Evolutionary conservation across 2,329 filamentous ascomycete species (phyloP), one percentile per base, ranked within the genome.

Genomic region (Neofusicoccum parvum): DNA sequence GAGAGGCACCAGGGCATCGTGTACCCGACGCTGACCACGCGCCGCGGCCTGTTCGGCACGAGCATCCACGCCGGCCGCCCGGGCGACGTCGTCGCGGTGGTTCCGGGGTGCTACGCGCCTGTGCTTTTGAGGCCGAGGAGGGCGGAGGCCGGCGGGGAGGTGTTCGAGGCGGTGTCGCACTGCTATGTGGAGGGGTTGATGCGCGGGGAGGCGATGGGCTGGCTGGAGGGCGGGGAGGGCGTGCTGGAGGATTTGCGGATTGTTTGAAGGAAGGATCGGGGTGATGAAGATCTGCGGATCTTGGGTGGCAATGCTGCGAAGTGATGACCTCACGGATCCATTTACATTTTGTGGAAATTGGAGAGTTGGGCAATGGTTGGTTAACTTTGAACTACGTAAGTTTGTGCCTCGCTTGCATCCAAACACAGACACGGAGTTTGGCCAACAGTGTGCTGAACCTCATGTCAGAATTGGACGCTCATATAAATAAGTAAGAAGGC

Each of bases 151-250:
- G 27, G 27, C 68, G 54, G 69, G 63, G 37, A 70, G 53, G 59
- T 68, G 66, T 10, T 69, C 68, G 27, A 70, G 69, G 68, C 67
- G 11, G 70, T 65, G 23, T 68, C 68, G 51, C 70, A 70, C 65
- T 72, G 68, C 46, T 69, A 39, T 23, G 51, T 54, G 36, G 51
- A 54, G 17, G 36, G 51, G 36, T 15, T 54, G 36, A 50, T 50
- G 48, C 5, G 48, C 2, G 48, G 48, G 23, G 48, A 48, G 45
- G 45, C 20, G 45, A 32, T 53, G 50, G 15, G 32, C 15, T 36
- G 32, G 50, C 10, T 50, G 12, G 50, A 54, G n/a, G 20, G 17
- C 9, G 51, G n/a, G 51, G 51, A 41, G 9, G 34, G 36, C n/a
- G 17, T 2, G n/a, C 14, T 54, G 17, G 51, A 39, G 17, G 51